These are phyloP conservation scores for Saccharomyces hybrid DNA, from an alignment of 1,139 yeast genomes.

Conservation along the genomic window DNA sequence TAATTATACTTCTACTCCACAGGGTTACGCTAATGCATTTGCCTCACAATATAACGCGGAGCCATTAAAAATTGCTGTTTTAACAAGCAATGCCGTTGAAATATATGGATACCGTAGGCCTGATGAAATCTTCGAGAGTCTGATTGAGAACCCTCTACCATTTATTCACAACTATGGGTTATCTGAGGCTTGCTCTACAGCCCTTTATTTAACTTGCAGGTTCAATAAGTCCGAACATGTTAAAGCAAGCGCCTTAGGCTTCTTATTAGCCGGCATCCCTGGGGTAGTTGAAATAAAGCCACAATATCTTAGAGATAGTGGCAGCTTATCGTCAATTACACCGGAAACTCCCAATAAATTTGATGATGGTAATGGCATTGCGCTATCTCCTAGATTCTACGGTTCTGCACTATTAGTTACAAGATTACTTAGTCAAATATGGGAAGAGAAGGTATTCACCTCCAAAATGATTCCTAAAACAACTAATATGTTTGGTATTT, in stretches of 20 bases:
- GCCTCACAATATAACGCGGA: slow-evolving; percentile 72
- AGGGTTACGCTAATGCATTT: slow-evolving; percentile 74
- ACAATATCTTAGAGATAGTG: slow-evolving; percentile 26
- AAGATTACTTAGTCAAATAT: slow-evolving; percentile 66
- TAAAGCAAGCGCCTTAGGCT: slow-evolving; percentile 35
- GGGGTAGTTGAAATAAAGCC: slow-evolving; percentile 35
- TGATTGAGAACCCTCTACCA: slow-evolving; percentile 50
- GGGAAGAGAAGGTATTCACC: slow-evolving; percentile 68
- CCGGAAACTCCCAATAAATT: slow-evolving; percentile 11
- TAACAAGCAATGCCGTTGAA: slow-evolving; percentile 74
- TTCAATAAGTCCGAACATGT: slow-evolving; percentile 51
- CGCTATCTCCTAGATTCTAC: slow-evolving; percentile 84
- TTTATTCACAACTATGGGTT: slow-evolving; percentile 53
- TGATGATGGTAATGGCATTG: slow-evolving; percentile 49
- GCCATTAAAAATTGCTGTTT: slow-evolving; percentile 65
- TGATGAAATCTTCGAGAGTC: slow-evolving; percentile 62
- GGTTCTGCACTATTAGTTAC: slow-evolving; percentile 77
- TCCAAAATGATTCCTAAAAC: slow-evolving; percentile 22
- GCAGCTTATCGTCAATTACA: slow-evolving; percentile 24
- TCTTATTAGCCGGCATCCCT: slow-evolving; percentile 36
- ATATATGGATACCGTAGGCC: slow-evolving; percentile 74
- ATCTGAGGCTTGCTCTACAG: slow-evolving; percentile 79
- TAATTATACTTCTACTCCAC: slow-evolving; percentile 64
- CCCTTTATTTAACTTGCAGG: slow-evolving; percentile 78
- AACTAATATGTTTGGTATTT: slow-evolving; percentile 23